Evolutionary conservation across 2,329 filamentous ascomycete genomes (phyloP).

Genomic region (Daldinia sp.): DNA sequence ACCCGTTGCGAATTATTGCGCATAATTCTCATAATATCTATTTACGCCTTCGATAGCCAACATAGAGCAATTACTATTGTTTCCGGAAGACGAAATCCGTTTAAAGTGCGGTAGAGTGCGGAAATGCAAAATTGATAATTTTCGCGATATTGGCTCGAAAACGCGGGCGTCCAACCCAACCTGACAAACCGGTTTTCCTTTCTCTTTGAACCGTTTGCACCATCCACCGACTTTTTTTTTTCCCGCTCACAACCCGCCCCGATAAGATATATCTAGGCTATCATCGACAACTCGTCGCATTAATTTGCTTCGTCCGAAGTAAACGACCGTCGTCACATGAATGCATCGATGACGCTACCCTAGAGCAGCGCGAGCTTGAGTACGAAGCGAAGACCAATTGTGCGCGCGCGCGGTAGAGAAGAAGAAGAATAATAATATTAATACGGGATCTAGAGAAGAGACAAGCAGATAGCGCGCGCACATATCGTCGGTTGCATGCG

Average conservation of each 20-base stretch:
- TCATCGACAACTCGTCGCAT: conserved; percentile 29
- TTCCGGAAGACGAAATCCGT: neutral
- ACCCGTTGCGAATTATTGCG: conserved; percentile 15
- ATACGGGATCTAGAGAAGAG: neutral
- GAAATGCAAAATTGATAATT: conserved; percentile 27
- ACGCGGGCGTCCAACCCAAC: conserved; percentile 26
- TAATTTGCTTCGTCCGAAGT: conserved; percentile 17
- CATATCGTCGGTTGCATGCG: neutral
- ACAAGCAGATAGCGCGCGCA: conserved; percentile 13
- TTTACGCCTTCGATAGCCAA: conserved; percentile 1
- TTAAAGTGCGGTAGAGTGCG: conserved; percentile 7
- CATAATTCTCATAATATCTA: conserved; percentile 26
- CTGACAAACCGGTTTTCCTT: conserved; percentile 7
- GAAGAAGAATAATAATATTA: conserved; percentile 1
- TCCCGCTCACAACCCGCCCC: conserved; percentile 15
- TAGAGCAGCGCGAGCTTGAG: conserved; percentile 17
- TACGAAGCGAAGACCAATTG: conserved; percentile 37
- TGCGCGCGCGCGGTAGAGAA: conserved; percentile 30
- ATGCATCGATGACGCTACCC: conserved; percentile 40
- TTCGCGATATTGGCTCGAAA: conserved; percentile 30
- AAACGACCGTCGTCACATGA: neutral
- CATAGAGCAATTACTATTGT: neutral
- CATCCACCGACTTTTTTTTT: conserved; percentile 13
- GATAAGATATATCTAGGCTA: conserved; percentile 3
- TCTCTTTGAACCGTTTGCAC: conserved; percentile 27